These are phyloP conservation scores for Paramecium tetraurelia DNA, from an alignment of 73 alveolate genomes.

Conservation along the genomic window DNA sequence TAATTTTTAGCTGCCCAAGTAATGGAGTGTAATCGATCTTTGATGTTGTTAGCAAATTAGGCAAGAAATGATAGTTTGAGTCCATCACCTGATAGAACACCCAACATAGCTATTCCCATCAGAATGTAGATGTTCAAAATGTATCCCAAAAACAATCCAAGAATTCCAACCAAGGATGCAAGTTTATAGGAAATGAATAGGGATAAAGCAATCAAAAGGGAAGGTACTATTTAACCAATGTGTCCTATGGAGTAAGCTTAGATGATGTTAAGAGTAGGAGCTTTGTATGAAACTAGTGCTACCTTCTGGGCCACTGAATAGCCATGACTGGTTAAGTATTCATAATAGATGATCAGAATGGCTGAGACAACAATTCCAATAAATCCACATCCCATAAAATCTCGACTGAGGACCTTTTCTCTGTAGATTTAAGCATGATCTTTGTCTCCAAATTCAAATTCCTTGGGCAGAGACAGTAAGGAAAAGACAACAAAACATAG, in stretches of 20 bases:
- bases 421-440: background rate
- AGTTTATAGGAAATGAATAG: background rate
- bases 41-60: background rate
- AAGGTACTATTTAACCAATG: conserved; percentile 12
- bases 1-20: conserved; percentile 45
- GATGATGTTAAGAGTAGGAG: conserved; percentile 28
- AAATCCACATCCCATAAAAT: conserved; percentile 32
- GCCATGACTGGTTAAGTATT: conserved; percentile 42
- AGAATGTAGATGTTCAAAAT: background rate
- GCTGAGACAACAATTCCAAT: conserved; percentile 9
- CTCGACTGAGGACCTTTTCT: background rate
- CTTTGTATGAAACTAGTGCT: background rate
- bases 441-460: conserved; percentile 40
- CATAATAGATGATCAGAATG: background rate
- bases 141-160: background rate
- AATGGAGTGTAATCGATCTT: background rate
- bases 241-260: background rate
- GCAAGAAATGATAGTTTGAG: background rate
- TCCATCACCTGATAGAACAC: background rate
- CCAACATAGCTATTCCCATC: background rate
- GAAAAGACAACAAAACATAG: background rate
- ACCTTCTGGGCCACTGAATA: background rate
- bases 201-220: background rate
- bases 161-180: background rate
- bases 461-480: background rate